Evolutionary conservation across 306 rosid genomes (phyloP).

Genomic region (Bauhinia variegata): DNA sequence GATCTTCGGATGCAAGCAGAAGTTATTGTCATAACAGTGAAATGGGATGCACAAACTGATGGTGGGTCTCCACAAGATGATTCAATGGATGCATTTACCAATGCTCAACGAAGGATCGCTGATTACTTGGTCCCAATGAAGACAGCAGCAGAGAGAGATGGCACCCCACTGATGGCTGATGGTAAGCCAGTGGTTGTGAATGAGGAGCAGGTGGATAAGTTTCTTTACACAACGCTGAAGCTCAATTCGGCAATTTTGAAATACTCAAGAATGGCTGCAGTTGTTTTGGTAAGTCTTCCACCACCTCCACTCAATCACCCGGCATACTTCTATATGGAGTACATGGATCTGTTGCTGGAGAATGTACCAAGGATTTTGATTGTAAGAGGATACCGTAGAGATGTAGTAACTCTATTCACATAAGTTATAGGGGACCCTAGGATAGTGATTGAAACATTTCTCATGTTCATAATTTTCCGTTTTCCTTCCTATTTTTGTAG

Average conservation of each 20-base stretch:
- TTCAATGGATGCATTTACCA: conserved; percentile 68
- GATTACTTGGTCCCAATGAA: conserved; percentile 70
- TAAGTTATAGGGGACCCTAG: conserved; percentile 54
- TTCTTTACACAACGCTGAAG: conserved; percentile 84
- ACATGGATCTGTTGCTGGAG: conserved; percentile 98
- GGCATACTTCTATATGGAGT: conserved; percentile 90
- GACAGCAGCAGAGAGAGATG: conserved; percentile 54
- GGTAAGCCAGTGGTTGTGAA: conserved; percentile 79
- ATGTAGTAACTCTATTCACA: conserved; percentile 92
- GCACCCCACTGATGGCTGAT: conserved; percentile 80
- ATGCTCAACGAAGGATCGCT: conserved; percentile 70
- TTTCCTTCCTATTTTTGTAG: conserved; percentile 50
- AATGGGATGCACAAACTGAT: conserved; percentile 77
- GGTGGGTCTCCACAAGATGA: conserved; percentile 75
- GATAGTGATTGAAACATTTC: conserved; percentile 36
- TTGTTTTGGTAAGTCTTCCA: conserved; percentile 91
- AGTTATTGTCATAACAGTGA: conserved; percentile 86
- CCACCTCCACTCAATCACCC: conserved; percentile 96
- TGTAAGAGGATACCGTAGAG: conserved; percentile 95
- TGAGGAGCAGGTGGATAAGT: conserved; percentile 93
- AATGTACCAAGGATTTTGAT: conserved; percentile 90
- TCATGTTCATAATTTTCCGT: conserved; percentile 47
- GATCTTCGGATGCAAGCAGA: conserved; percentile 99
- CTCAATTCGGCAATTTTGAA: conserved; percentile 81
- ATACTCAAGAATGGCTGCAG: conserved; percentile 99